phyloP scores from a whole-genome alignment of 768 basidiomycete species.

The Tulasnella sp. region DNA sequence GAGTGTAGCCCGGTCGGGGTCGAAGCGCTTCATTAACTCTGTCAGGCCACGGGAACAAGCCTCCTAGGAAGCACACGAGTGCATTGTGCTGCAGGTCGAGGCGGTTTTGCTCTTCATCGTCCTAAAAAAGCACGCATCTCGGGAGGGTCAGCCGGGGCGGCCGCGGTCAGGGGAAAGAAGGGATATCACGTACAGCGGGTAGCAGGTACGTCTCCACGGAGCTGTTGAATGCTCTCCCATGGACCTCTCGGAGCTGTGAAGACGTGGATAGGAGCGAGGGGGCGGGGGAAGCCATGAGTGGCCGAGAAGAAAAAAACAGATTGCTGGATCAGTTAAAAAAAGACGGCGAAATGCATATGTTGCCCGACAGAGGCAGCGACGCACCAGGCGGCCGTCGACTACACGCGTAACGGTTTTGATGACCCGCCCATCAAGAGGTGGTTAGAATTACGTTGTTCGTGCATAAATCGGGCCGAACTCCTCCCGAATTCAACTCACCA shows the following conservation, averaged over 20 bases:
- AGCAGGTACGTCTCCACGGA: conserved; percentile 21
- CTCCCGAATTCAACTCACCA: not conserved
- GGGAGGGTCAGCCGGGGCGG: not conserved
- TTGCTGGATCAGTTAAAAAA: not conserved
- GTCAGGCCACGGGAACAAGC: conserved; percentile 17
- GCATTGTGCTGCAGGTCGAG: conserved; percentile 23
- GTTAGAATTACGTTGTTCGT: not conserved
- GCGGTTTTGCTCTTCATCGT: conserved; percentile 23
- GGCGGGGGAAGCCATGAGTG: not conserved
- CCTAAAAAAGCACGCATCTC: conserved; percentile 5
- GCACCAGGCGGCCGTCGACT: conserved; percentile 4
- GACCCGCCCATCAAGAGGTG: not conserved
- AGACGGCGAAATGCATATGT: not conserved
- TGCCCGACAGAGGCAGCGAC: conserved; percentile 2
- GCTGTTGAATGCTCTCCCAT: conserved; percentile 28
- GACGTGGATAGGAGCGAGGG: not conserved
- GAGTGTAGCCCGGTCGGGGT: conserved; percentile 9
- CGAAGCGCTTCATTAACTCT: conserved; percentile 6
- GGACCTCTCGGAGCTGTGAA: conserved; percentile 22
- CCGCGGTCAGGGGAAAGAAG: not conserved
- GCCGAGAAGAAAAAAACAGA: not conserved
- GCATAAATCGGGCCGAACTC: not conserved
- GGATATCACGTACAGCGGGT: conserved; percentile 20
- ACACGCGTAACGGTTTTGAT: not conserved
- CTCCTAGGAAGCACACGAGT: conserved; percentile 15